Evolutionary conservation across 768 basidiomycete genomes (phyloP), one percentile per base, ranked within the genome.

Genomic region (Albatrellus ellisii): DNA sequence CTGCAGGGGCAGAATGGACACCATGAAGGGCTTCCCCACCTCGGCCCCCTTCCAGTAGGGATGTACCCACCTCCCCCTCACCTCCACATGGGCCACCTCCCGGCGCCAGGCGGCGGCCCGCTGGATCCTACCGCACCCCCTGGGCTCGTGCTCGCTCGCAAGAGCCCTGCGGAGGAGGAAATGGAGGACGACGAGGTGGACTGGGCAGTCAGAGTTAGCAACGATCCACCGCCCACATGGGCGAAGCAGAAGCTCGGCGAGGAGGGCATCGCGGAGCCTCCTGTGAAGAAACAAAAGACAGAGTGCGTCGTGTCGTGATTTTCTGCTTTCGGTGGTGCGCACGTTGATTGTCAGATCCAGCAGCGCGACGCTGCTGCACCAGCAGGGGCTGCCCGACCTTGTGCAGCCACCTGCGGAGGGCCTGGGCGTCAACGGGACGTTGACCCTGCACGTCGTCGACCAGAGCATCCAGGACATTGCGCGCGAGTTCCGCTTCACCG

Each of bases 391-490:
- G 12, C n/a, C 26, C 32, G 46, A 48, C 29, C 48, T 49, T 1
- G 14, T 17, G 8, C 46, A 42, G 21, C 43, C 38, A 12, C 34
- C 26, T n/a, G n/a, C n/a, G n/a, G n/a, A n/a, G n/a, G n/a, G n/a
- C n/a, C n/a, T n/a, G n/a, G n/a, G n/a, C n/a, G n/a, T n/a, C 12
- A 36, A 35, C 18, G 33, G 43, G 31, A 27, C 42, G 26, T 29
- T 49, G 10, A 26, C 41, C 2, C 43, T 82, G 35, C 79, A 83
- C 55, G 71, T 80, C 34, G 68, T 85, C 22, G 80, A 85, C 49
- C 73, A 73, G 51, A 68, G 63, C 9, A 69, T 88, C 28, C 58
- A 60, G 24, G 72, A 77, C 24, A 85, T 88, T 49, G 82, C 84
- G 6, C 63, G 58, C 26, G 74, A 82, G 27, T 80, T 65, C 51